Evolutionary conservation across 768 basidiomycete species (phyloP).

Genomic region (Rhodocollybia butyracea): DNA sequence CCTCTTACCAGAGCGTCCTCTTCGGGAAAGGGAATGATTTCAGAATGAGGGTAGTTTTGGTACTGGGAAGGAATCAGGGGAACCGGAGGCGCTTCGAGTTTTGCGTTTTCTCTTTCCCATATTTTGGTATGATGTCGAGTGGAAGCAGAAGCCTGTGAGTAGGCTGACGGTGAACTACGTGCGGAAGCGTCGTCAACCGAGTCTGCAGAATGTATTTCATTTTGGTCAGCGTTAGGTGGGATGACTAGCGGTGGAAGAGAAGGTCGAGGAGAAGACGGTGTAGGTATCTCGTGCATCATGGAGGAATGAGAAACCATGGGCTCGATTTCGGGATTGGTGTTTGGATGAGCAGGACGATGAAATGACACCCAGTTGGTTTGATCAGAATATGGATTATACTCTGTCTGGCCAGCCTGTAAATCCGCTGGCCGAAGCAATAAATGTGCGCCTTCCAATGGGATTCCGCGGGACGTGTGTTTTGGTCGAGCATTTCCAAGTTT

Average conservation of each 20-base stretch:
- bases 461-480: neutral
- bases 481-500: neutral
- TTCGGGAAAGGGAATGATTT: no score
- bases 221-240: neutral
- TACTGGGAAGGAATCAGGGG: neutral
- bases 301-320: neutral
- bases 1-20: neutral
- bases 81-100: neutral
- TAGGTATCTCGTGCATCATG: neutral
- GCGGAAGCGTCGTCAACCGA: neutral
- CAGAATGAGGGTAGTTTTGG: neutral
- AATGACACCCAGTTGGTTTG: neutral
- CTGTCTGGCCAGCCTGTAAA: neutral
- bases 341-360: neutral
- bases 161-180: neutral
- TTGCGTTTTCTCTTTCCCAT: neutral
- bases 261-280: neutral
- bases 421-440: neutral
- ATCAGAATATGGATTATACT: neutral
- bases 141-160: constrained; percentile 3
- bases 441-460: neutral
- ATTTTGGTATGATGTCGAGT: neutral
- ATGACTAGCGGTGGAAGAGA: neutral
- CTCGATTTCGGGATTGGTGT: neutral
- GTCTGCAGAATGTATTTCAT: neutral